These are phyloP conservation scores for Alternaria sp. DNA, from an alignment of 2,329 filamentous ascomycete genomes.

Conservation along the genomic window DNA sequence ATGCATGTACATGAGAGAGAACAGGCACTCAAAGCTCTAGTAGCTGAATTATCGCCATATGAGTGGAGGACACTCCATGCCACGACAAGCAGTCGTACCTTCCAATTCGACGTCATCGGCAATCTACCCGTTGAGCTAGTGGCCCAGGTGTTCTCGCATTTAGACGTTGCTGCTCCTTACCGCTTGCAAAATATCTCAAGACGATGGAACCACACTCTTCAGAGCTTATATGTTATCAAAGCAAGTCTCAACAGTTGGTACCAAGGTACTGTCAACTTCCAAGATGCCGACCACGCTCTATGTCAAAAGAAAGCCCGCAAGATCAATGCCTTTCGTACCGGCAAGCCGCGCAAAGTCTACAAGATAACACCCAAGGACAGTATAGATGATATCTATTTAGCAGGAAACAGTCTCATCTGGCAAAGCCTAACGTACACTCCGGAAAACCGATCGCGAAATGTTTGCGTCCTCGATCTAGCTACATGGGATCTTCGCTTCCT, in stretches of 20 bases:
- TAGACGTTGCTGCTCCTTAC: constrained; percentile 39
- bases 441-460: background rate
- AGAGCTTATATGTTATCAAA: constrained; percentile 30
- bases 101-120: constrained; percentile 45
- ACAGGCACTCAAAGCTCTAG: constrained; percentile 32
- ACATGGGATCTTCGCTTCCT: constrained; percentile 18
- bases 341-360: constrained; percentile 11
- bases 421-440: background rate
- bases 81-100: constrained; percentile 25
- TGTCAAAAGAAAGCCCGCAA: constrained; percentile 27
- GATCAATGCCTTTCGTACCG: constrained; percentile 35
- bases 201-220: constrained; percentile 40
- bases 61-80: constrained; percentile 39
- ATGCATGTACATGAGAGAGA: constrained; percentile 19
- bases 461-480: constrained; percentile 33
- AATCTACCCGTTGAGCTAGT: constrained; percentile 48
- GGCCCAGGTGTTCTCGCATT: constrained; percentile 41
- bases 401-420: constrained; percentile 10
- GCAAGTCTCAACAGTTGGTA: constrained; percentile 30
- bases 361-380: background rate
- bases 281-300: constrained; percentile 19
- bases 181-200: constrained; percentile 40
- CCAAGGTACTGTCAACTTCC: constrained; percentile 15
- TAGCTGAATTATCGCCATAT: constrained; percentile 32
- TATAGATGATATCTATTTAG: background rate